Evolutionary conservation across 257 asterid genomes (phyloP).

Genomic region (Paulownia fortunei): DNA sequence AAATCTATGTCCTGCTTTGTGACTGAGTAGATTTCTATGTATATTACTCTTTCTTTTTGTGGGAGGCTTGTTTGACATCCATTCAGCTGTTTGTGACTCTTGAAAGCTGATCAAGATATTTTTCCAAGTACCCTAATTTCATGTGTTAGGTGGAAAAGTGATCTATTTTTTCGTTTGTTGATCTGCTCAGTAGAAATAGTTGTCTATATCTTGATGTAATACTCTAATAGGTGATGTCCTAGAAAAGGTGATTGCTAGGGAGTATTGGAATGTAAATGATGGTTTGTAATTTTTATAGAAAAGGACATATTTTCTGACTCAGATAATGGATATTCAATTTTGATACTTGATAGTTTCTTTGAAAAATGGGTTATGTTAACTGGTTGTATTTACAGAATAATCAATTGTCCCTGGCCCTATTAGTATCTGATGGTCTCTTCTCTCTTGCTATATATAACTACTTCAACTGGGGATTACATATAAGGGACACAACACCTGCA

Average conservation of each 20-base stretch:
- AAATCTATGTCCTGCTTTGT: background rate
- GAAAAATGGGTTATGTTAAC: background rate
- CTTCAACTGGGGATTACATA: background rate
- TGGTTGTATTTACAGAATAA: background rate
- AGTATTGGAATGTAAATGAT: background rate
- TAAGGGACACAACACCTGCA: background rate
- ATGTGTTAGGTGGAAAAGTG: background rate
- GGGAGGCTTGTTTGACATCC: background rate
- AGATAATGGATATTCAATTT: background rate
- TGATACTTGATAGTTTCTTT: background rate
- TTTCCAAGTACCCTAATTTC: background rate
- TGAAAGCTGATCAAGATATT: background rate
- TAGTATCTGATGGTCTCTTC: background rate
- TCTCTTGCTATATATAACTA: background rate
- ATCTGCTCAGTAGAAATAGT: background rate
- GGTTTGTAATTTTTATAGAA: background rate
- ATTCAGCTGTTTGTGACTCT: background rate
- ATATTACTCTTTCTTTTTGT: background rate
- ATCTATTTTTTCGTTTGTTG: background rate
- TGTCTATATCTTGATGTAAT: background rate
- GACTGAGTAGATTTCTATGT: background rate
- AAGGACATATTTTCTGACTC: background rate
- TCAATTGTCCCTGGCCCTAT: background rate
- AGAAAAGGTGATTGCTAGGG: background rate
- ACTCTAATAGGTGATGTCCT: too few species aligned